These are phyloP conservation scores for Claviceps quebecensis DNA, from an alignment of 2,329 filamentous ascomycete species.

Conservation along the genomic window DNA sequence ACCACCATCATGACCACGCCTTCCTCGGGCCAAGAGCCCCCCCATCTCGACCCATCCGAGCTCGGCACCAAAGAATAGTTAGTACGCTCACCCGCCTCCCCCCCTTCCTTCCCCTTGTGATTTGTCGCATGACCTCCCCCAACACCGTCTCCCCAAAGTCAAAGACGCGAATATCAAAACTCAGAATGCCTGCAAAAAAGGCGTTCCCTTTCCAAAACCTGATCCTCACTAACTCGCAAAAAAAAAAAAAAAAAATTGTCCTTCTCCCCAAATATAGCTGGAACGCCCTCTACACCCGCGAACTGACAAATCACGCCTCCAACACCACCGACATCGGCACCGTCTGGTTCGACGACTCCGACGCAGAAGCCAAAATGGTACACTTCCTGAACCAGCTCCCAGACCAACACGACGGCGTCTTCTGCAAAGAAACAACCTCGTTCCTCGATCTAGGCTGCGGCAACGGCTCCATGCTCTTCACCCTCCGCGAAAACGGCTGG, in stretches of 20 bases:
- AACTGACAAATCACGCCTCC: slow-evolving; percentile 55
- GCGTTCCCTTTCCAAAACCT: too few relatives aligned
- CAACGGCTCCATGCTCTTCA: slow-evolving; percentile 82
- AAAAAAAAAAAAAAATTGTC: background rate
- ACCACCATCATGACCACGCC: background rate
- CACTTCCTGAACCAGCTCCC: slow-evolving; percentile 41
- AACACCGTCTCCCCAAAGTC: too few relatives aligned
- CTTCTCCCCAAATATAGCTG: slow-evolving; percentile 37
- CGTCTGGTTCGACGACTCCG: slow-evolving; percentile 91
- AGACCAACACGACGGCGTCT: slow-evolving; percentile 1
- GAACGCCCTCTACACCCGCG: slow-evolving; percentile 58
- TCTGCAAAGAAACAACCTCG: slow-evolving; percentile 25
- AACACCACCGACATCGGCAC: slow-evolving; percentile 73
- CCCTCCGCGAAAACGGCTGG: slow-evolving; percentile 54
- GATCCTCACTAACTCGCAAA: too few relatives aligned
- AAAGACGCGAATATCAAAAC: too few relatives aligned
- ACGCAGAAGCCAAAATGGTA: slow-evolving; percentile 71
- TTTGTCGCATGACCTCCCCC: too few relatives aligned
- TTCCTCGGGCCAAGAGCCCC: background rate
- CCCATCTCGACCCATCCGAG: slow-evolving; percentile 57
- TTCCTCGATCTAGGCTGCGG: slow-evolving; percentile 87
- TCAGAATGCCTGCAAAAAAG: too few relatives aligned
- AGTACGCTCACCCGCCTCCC: slow-evolving; percentile 17
- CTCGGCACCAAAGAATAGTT: slow-evolving; percentile 82
- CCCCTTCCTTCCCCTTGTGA: too few relatives aligned